phyloP scores from a whole-genome alignment of 768 basidiomycete species.

The Lanmaoa rubissima region DNA sequence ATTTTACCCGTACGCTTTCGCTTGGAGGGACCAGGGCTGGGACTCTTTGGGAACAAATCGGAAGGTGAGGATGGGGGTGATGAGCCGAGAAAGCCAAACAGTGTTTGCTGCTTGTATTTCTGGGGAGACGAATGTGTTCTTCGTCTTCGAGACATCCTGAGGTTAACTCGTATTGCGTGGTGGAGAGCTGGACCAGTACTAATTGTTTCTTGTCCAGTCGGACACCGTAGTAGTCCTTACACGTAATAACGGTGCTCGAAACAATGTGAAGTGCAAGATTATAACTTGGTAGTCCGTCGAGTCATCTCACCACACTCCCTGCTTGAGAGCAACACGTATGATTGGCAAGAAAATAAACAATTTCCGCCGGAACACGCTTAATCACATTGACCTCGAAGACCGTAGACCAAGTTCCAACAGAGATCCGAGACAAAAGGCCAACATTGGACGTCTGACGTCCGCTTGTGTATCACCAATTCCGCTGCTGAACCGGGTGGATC shows the following conservation, averaged over 20 bases:
- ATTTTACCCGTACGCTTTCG: constrained; percentile 17
- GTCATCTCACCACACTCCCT: too few relatives aligned
- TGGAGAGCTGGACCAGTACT: background rate
- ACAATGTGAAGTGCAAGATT: too few relatives aligned
- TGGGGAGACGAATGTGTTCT: constrained; percentile 18
- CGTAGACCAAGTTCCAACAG: too few relatives aligned
- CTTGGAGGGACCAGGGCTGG: constrained; percentile 2
- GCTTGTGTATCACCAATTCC: background rate
- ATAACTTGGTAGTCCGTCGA: background rate
- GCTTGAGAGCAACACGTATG: background rate
- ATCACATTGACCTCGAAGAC: background rate
- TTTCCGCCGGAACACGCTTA: background rate
- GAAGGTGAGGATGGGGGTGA: constrained; percentile 27
- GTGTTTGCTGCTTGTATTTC: constrained; percentile 43
- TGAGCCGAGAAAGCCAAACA: constrained; percentile 35
- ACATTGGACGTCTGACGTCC: background rate
- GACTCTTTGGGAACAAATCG: background rate
- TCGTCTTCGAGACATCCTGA: constrained; percentile 6
- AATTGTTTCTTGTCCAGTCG: background rate
- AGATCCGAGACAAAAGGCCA: too few relatives aligned
- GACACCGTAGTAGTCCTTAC: background rate
- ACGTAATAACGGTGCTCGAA: too few relatives aligned
- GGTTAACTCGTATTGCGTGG: background rate
- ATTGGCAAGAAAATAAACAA: background rate
- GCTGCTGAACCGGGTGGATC: background rate